phyloP scores from a whole-genome alignment of 768 basidiomycete species.

The Calocybe gangraenosa region DNA sequence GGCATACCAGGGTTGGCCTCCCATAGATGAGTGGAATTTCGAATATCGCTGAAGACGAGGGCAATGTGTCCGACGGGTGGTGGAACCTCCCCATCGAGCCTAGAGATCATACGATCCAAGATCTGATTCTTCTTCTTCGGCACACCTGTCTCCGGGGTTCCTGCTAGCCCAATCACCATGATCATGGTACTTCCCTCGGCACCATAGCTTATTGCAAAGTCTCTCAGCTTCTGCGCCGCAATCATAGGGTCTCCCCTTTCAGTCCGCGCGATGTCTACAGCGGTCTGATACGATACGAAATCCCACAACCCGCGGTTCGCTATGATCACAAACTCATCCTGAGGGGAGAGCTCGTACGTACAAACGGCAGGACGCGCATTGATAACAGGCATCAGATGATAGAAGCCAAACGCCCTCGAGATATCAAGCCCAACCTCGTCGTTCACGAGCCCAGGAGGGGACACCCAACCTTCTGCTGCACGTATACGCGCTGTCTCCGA shows the following conservation, averaged over 20 bases:
- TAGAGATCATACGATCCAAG: constrained; percentile 54
- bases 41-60: constrained; percentile 96
- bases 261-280: constrained; percentile 89
- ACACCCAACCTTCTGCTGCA: constrained; percentile 90
- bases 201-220: constrained; percentile 96
- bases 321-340: constrained; percentile 95
- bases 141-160: constrained; percentile 53
- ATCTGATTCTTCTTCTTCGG: constrained; percentile 47
- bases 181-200: constrained; percentile 94
- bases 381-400: constrained; percentile 82
- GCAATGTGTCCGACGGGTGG: constrained; percentile 86
- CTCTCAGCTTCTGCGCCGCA: constrained; percentile 94
- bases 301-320: constrained; percentile 94
- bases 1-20: constrained; percentile 95
- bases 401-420: constrained; percentile 94
- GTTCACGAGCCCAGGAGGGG: constrained; percentile 85
- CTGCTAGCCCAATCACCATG: constrained; percentile 88
- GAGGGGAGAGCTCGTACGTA: constrained; percentile 64
- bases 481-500: constrained; percentile 85
- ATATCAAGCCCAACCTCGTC: constrained; percentile 87
- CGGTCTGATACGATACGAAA: constrained; percentile 89
- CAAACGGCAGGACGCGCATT: constrained; percentile 84
- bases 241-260: constrained; percentile 61
- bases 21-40: constrained; percentile 96
- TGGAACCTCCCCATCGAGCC: constrained; percentile 74